A percentile compares a stretch with the other conserved stretches of the same genome.
Evolutionary conservation across 768 basidiomycete species (phyloP).

Genomic region (Podaxis sp.): DNA sequence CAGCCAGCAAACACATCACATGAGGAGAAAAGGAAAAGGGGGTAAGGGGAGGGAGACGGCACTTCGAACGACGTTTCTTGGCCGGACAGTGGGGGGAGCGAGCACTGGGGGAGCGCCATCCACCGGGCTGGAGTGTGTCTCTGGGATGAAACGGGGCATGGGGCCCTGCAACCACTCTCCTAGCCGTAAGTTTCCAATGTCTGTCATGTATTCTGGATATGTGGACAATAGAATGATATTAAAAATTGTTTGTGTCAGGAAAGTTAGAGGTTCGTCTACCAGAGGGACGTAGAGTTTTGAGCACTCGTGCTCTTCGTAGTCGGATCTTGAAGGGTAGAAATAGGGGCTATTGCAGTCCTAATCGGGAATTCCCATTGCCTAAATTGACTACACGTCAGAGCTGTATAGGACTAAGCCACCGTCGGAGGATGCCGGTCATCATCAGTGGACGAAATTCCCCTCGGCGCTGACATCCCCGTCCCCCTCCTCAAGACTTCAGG

Average conservation of each 20-base stretch:
- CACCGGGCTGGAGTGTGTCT: not conserved
- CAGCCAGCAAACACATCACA: not conserved
- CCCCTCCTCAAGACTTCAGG: constrained; percentile 47
- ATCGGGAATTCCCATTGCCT: not conserved
- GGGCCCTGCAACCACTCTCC: not conserved
- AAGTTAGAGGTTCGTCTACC: too few species aligned
- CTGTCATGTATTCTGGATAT: too few species aligned
- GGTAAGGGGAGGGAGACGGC: not conserved
- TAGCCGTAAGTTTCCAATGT: too few species aligned
- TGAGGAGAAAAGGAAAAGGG: too few species aligned
- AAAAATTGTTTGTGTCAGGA: too few species aligned
- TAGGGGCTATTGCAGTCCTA: not conserved
- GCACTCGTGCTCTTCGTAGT: too few species aligned
- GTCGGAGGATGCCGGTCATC: constrained; percentile 35
- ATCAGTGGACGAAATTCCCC: constrained; percentile 26
- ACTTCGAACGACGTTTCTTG: not conserved
- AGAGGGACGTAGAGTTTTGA: not conserved
- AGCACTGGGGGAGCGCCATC: not conserved
- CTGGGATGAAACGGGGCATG: not conserved
- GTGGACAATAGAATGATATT: too few species aligned
- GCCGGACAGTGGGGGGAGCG: not conserved
- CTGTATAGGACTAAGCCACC: constrained; percentile 46
- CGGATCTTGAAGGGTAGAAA: not conserved
- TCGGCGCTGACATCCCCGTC: constrained; percentile 31
- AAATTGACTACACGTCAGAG: constrained; percentile 12